Percentiles rank a stretch among this genome's conserved stretches.
phyloP scores from a whole-genome alignment of 352 stramenopile species.

The Pythium angustatum region DNA sequence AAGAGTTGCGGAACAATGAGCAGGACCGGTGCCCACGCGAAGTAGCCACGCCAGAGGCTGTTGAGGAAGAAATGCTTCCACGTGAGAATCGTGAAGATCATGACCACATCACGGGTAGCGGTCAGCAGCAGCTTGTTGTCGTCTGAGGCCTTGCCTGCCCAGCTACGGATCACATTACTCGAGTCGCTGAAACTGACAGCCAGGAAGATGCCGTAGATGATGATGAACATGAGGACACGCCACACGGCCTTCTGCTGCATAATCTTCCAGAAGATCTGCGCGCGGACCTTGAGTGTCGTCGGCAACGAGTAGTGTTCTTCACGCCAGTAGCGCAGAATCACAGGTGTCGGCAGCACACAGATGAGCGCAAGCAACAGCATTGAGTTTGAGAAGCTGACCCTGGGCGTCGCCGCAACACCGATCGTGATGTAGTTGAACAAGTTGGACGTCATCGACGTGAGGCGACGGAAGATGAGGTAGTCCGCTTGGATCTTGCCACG shows the following conservation, averaged over 20 bases:
- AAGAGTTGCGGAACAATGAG: slow-evolving; percentile 54
- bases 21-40: slow-evolving; percentile 49
- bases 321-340: slow-evolving; percentile 60
- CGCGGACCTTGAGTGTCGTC: slow-evolving; percentile 59
- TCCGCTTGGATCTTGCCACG: slow-evolving; percentile 55
- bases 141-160: slow-evolving; percentile 34
- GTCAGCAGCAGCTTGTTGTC: slow-evolving; percentile 51
- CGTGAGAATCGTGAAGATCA: slow-evolving; percentile 51
- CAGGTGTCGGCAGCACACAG: slow-evolving; percentile 47
- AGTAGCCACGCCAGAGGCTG: slow-evolving; percentile 55
- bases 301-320: slow-evolving; percentile 67
- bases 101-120: slow-evolving; percentile 53
- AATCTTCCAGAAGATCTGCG: slow-evolving; percentile 72
- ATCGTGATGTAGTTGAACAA: slow-evolving; percentile 54
- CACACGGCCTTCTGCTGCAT: slow-evolving; percentile 78
- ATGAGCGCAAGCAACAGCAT: slow-evolving; percentile 59
- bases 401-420: slow-evolving; percentile 35
- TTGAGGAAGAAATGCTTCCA: slow-evolving; percentile 69
- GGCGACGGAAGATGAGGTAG: slow-evolving; percentile 65
- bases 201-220: slow-evolving; percentile 60
- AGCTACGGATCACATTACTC: slow-evolving; percentile 38
- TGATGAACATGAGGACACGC: slow-evolving; percentile 65
- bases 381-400: slow-evolving; percentile 42
- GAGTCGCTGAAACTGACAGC: slow-evolving; percentile 58
- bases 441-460: slow-evolving; percentile 53